phyloP scores from a whole-genome alignment of 2,329 filamentous ascomycete species.

The Aspergillus sp. region DNA sequence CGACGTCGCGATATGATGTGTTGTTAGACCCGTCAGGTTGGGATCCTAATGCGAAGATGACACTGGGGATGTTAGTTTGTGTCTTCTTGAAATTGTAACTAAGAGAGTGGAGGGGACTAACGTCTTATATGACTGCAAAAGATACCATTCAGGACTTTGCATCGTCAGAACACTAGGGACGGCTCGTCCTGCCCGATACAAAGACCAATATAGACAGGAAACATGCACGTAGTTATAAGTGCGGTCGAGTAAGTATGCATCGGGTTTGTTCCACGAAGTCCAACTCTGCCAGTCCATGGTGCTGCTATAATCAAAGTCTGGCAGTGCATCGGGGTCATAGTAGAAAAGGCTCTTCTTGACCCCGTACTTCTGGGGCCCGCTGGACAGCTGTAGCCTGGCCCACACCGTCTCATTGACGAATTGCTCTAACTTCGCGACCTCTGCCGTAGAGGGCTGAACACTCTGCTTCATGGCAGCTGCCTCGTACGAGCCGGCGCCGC shows the following conservation, averaged over 20 bases:
- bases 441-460: conserved; percentile 44
- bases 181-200: conserved; percentile 52
- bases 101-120: conserved; percentile 32
- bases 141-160: conserved; percentile 51
- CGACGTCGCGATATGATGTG: conserved; percentile 9
- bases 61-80: not conserved
- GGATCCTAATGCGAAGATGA: conserved; percentile 28
- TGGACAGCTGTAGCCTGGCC: conserved; percentile 41
- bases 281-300: conserved; percentile 42
- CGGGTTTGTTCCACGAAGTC: conserved; percentile 46
- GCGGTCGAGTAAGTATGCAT: conserved; percentile 44
- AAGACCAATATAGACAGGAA: conserved; percentile 51
- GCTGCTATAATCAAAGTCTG: conserved; percentile 42
- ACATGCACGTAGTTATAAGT: conserved; percentile 60
- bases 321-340: conserved; percentile 45
- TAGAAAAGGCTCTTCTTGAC: conserved; percentile 56
- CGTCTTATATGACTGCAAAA: conserved; percentile 47
- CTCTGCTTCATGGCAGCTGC: conserved; percentile 54
- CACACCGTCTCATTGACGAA: conserved; percentile 52
- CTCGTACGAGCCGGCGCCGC: conserved; percentile 52
- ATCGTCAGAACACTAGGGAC: conserved; percentile 42
- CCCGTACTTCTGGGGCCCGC: conserved; percentile 34
- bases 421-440: conserved; percentile 50
- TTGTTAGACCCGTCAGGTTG: conserved; percentile 16
- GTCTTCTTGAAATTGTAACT: not conserved